A percentile compares a stretch with the other conserved stretches of the same genome.
These are phyloP conservation scores for Amanita rimosa DNA, from an alignment of 768 basidiomycete genomes.

Conservation along the genomic window DNA sequence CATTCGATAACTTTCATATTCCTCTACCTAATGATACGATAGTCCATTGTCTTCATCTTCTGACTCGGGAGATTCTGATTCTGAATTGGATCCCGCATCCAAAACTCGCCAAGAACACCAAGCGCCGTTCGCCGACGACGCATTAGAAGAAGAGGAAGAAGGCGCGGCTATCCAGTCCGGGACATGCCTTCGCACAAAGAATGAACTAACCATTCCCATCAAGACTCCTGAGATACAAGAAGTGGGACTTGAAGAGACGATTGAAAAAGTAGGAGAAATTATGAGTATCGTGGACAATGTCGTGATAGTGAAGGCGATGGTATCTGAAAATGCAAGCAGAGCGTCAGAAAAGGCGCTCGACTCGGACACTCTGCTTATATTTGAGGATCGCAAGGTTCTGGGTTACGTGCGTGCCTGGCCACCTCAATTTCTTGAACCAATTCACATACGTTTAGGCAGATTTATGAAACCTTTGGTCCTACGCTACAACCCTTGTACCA, in stretches of 20 bases:
- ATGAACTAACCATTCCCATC: conserved; percentile 53
- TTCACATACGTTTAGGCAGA: conserved; percentile 29
- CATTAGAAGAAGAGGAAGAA: conserved; percentile 49
- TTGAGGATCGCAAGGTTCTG: conserved; percentile 80
- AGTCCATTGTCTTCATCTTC: conserved; percentile 25
- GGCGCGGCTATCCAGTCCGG: conserved; percentile 25
- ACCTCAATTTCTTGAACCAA: neutral
- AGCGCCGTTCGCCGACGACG: conserved; percentile 14
- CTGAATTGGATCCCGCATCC: conserved; percentile 12
- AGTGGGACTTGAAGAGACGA: conserved; percentile 47
- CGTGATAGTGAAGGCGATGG: conserved; percentile 60
- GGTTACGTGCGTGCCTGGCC: conserved; percentile 58
- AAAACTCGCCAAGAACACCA: conserved; percentile 8
- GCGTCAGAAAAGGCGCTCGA: conserved; percentile 64
- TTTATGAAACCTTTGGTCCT: conserved; percentile 95
- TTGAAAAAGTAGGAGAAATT: conserved; percentile 73
- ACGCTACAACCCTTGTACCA: conserved; percentile 86
- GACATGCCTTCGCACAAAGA: conserved; percentile 51
- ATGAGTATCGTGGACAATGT: conserved; percentile 63
- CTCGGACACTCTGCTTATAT: conserved; percentile 83
- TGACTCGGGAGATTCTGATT: conserved; percentile 24
- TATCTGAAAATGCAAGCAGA: conserved; percentile 28
- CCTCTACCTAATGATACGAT: conserved; percentile 1
- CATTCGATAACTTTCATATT: conserved; percentile 7
- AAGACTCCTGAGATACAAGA: conserved; percentile 51